Percentiles rank a stretch among this genome's conserved stretches.
Conservation (phyloP, 2,329 filamentous ascomycete species). For the Allantophomopsis lycopodina region DNA sequence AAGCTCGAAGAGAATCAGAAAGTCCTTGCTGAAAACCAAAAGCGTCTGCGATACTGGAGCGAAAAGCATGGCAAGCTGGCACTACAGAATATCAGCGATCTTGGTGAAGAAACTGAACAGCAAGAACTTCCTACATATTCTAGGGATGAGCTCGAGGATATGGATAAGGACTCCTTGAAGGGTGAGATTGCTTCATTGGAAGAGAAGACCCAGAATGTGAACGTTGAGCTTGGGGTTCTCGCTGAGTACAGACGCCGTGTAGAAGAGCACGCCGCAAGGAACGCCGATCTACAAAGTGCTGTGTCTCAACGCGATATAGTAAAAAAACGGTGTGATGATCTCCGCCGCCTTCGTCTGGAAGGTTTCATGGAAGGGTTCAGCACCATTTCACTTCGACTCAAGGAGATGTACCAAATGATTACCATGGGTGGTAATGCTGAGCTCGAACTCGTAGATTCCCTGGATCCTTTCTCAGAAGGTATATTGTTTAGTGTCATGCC, state of each 20-base stretch:
- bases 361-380: constrained; percentile 98
- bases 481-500: constrained; percentile 98
- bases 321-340: constrained; percentile 85
- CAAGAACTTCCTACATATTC: constrained; percentile 67
- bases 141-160: constrained; percentile 51
- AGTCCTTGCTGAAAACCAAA: constrained; percentile 72
- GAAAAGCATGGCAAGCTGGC: constrained; percentile 78
- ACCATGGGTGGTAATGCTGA: constrained; percentile 99
- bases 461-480: constrained; percentile 94
- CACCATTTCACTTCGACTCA: constrained; percentile 82
- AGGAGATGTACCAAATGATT: constrained; percentile 99
- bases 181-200: constrained; percentile 52
- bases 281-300: constrained; percentile 70
- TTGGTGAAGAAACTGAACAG: constrained; percentile 38
- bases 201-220: constrained; percentile 70
- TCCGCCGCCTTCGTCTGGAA: constrained; percentile 78
- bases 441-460: constrained; percentile 86
- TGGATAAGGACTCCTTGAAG: constrained; percentile 51
- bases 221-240: constrained; percentile 79
- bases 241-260: constrained; percentile 78
- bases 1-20: constrained; percentile 96
- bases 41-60: constrained; percentile 71
- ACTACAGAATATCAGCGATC: constrained; percentile 67
- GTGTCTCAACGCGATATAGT: constrained; percentile 68
- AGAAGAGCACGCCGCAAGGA: constrained; percentile 68